Base-by-base conservation (phyloP, 352 stramenopile genomes). In the Phytophthora capsici region DNA sequence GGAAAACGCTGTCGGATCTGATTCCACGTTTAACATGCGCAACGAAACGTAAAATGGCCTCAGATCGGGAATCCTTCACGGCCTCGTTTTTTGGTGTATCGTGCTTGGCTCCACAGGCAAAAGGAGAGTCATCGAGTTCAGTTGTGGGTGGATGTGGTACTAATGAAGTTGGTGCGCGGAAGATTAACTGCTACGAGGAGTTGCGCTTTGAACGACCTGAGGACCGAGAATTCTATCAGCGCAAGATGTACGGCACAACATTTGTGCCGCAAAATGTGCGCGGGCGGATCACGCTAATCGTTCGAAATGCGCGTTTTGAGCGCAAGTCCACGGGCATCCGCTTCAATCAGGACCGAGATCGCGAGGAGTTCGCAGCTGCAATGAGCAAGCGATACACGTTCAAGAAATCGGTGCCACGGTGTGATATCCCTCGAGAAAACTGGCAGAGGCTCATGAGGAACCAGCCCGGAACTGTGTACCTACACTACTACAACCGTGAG, bases 401-500 rank as follows among this genome's bases (percentile, higher is more conserved):
- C 36, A 82, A 86, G 48, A 78, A 75, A 16, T 76, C 73, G 14
- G 63, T 85, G 10, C 80, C 80, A 19, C 73, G 79, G 1, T 80
- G 72, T 40, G 78, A 86, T 34, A 88, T 89, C 13, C 59, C 71
- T 50, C 76, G 72, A 22, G 77, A 86, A 23, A 84, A 83, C n/a
- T 89, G 80, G 80, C 75, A 84, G 48, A 71, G 77, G 49, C 66
- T 83, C 13, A 71, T 81, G 50, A 74, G 68, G 13, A 68, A 82
- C 43, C 43, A 74, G 22, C 40, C 62, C 14, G 67, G 55, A 4
- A 47, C 67, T 2, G 66, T 89, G 13, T 85, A 75, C 22, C 34
- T 89, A 12, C 80, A 88, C 38, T 89, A 84, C 41, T 69, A 75
- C 37, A 86, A 89, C 44, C 73, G 74, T 7, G 80, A 87, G 45